phyloP scores from a whole-genome alignment of 305 asterid genomes.

The Stenogyne calaminthoides region DNA sequence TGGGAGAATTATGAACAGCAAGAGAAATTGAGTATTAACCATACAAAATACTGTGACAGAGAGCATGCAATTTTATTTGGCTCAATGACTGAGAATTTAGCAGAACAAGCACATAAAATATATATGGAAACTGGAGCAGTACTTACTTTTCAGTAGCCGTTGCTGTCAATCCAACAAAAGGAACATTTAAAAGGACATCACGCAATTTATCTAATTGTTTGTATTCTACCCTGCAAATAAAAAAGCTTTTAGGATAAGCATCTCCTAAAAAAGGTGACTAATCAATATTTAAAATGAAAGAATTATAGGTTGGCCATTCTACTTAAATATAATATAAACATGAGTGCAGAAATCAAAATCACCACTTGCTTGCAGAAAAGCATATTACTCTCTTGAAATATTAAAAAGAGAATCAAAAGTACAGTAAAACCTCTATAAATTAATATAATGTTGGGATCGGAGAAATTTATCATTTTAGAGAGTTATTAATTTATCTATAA shows the following conservation, averaged over 20 bases:
- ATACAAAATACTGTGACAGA: conserved; percentile 7
- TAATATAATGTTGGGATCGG: too few relatives aligned
- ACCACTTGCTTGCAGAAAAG: neutral
- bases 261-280: neutral
- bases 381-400: neutral
- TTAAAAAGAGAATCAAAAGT: neutral
- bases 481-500: too few relatives aligned
- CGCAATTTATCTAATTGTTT: conserved; percentile 83
- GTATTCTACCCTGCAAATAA: conserved; percentile 75
- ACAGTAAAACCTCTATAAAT: too few relatives aligned
- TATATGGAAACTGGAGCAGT: conserved; percentile 22
- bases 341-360: neutral
- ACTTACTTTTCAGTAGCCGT: conserved; percentile 95
- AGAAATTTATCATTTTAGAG: too few relatives aligned
- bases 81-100: conserved; percentile 8
- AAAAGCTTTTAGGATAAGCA: conserved; percentile 26
- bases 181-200: conserved; percentile 64
- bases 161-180: conserved; percentile 91
- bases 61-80: neutral
- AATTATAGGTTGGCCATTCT: neutral
- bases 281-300: conserved; percentile 6
- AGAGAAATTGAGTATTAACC: neutral
- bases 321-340: neutral
- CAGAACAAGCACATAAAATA: neutral
- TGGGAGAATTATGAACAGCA: neutral